Evolutionary conservation across 371 early-diverging fungal genomes (phyloP), one percentile per base, ranked within the genome.

Genomic region (Thermomucor indicae-seudaticae): DNA sequence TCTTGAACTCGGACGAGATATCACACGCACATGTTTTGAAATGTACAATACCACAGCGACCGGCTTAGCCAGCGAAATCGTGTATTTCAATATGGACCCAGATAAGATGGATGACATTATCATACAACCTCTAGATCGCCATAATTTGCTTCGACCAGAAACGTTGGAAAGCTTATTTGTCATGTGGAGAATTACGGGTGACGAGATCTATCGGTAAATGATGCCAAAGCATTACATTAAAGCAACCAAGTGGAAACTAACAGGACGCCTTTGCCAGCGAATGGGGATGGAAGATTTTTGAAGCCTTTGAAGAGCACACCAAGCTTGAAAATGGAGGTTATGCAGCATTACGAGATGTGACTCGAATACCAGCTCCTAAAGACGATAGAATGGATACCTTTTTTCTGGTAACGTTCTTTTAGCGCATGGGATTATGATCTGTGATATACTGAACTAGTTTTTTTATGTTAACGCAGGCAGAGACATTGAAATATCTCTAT

Each of bases 401-500:
- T 60, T 86, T 77, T 60, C 59, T 78, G 79, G 83, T 75, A 60
- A 63, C 57, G 51, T 47, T 37, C 23, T 17, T 41, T 14, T 6
- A 12, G 29, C 23, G 29, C 25, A 2, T 35, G 27, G 37, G 10
- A 46, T n/a, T 16, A 30, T 16, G n/a, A 24, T 35, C 29, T 28
- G 34, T 30, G 16, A 27, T 24, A 32, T 53, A 47, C 16, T 47
- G 5, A 32, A 34, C 27, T 28, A 10, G 43, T 19, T 25, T 20
- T 38, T 32, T 32, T 32, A n/a, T 32, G 7, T 32, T 32, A 32
- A 50, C 25, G 80, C 52, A 91, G 65, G 93, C 92, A 0, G 98
- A 98, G 64, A 96, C 97, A 0, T 79, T 98, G 47, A 98, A 98
- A 64, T 98, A 96, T 60, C 74, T 96, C 34, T 96, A 92, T 57